phyloP scores from a whole-genome alignment of 306 rosid genomes.

The Cicer chorassanicum region DNA sequence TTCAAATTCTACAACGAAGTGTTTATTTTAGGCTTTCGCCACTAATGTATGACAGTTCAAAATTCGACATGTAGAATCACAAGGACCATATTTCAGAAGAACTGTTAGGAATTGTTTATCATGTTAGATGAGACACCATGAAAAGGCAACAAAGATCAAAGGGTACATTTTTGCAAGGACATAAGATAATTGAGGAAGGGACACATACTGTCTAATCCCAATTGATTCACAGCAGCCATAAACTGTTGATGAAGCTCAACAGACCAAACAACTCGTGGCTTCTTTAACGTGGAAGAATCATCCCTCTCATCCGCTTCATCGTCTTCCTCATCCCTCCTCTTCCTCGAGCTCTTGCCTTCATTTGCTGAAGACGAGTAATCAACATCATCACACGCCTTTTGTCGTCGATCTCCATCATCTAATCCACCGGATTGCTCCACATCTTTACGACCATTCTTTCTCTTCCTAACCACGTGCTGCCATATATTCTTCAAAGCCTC shows the following conservation, averaged over 20 bases:
- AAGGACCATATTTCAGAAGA: not conserved
- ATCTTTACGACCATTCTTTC: conserved; percentile 75
- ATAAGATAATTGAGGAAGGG: conserved; percentile 29
- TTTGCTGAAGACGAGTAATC: conserved; percentile 92
- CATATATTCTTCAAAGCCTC: conserved; percentile 96
- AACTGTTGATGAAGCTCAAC: conserved; percentile 99
- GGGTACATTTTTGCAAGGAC: conserved; percentile 34
- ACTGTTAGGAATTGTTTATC: not conserved
- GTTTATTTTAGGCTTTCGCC: not conserved
- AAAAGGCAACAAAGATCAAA: conserved; percentile 33
- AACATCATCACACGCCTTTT: conserved; percentile 67
- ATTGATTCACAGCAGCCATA: conserved; percentile 90
- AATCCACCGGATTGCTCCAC: conserved; percentile 72
- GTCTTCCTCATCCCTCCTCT: conserved; percentile 87
- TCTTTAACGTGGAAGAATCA: conserved; percentile 82
- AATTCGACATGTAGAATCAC: conserved; percentile 3
- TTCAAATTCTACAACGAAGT: not conserved
- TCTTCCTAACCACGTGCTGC: conserved; percentile 98
- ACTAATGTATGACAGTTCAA: too few species aligned
- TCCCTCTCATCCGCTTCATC: conserved; percentile 89
- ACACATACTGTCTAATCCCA: conserved; percentile 91
- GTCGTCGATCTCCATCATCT: conserved; percentile 87
- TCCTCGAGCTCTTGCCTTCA: conserved; percentile 79
- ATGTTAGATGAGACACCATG: not conserved
- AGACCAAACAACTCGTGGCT: conserved; percentile 97